Evolutionary conservation across 192 early-diverging fungal species (phyloP).

Genomic region (Linnemannia schmuckeri): DNA sequence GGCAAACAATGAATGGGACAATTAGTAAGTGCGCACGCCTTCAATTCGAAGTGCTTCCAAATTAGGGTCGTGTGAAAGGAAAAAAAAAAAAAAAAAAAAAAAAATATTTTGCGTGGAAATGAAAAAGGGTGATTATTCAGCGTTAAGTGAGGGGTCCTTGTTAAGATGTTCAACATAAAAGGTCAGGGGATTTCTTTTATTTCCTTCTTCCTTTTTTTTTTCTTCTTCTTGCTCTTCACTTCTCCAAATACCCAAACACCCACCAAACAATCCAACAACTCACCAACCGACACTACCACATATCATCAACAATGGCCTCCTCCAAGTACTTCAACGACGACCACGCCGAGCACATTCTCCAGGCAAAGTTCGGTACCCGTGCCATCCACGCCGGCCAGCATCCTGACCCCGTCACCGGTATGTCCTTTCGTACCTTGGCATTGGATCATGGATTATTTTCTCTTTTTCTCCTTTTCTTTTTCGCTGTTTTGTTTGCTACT

Average conservation of each 20-base stretch:
- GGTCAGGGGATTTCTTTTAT: background rate
- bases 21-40: constrained; percentile 2
- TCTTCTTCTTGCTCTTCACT: constrained; percentile 2
- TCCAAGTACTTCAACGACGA: constrained; percentile 50
- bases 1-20: background rate
- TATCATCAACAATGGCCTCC: constrained; percentile 32
- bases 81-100: background rate
- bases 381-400: constrained; percentile 95
- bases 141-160: no score
- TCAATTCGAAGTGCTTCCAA: background rate
- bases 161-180: background rate
- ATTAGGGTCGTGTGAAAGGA: constrained; percentile 7
- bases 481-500: background rate
- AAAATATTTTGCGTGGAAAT: background rate
- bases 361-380: constrained; percentile 83
- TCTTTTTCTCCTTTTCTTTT: background rate
- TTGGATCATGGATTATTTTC: background rate
- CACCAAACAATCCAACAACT: background rate
- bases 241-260: background rate
- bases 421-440: constrained; percentile 51
- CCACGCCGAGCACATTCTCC: constrained; percentile 48
- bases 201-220: background rate
- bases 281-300: background rate
- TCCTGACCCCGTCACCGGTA: constrained; percentile 90
- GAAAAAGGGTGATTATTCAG: background rate